Conservation (phyloP, 164 flowering plant genomes). For the Nymphaea colorata region DNA sequence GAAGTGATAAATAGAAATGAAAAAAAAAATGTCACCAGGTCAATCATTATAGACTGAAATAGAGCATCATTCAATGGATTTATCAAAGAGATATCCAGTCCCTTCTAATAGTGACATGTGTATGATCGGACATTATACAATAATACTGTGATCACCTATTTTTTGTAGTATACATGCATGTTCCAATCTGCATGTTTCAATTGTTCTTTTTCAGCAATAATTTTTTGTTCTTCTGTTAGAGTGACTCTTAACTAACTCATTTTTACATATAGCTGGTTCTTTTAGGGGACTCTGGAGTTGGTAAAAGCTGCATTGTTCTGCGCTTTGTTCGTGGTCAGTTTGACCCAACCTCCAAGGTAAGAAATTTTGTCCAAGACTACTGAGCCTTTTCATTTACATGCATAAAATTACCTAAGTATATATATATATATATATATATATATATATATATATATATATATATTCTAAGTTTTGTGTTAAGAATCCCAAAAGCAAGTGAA, state of each 20-base stretch:
- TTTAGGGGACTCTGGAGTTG: constrained; percentile 98
- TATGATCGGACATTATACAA: too few species aligned
- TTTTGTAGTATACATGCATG: background rate
- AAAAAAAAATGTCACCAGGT: too few species aligned
- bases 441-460: too few species aligned
- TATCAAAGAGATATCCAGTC: too few species aligned
- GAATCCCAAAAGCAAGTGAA: too few species aligned
- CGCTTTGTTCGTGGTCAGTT: constrained; percentile 99
- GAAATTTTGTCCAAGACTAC: background rate
- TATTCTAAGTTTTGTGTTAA: too few species aligned
- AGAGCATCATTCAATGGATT: too few species aligned
- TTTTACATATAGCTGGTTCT: constrained; percentile 61
- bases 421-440: too few species aligned
- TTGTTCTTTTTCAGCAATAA: background rate
- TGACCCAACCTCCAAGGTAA: constrained; percentile 97
- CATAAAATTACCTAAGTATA: background rate
- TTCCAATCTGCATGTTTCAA: background rate
- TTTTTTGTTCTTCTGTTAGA: background rate
- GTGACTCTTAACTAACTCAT: background rate
- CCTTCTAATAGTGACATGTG: too few species aligned
- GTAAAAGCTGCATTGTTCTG: constrained; percentile 98
- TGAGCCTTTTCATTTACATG: background rate
- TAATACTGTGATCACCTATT: background rate
- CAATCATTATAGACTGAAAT: too few species aligned
- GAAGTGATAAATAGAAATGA: too few species aligned